phyloP scores from a whole-genome alignment of 306 rosid genomes.

The peach (Prunus persica) region DNA sequence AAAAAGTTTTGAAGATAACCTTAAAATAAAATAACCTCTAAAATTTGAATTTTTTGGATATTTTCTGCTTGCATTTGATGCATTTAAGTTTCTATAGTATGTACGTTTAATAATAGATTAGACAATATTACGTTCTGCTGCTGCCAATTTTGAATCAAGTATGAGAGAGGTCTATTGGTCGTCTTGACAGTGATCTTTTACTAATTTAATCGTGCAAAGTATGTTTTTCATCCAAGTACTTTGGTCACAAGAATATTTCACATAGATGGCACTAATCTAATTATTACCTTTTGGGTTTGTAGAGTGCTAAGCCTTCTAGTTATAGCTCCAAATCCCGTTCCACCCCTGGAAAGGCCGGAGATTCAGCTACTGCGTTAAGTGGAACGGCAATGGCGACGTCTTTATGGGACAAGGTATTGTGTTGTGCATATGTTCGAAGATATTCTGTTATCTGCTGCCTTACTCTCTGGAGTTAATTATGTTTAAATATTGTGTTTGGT shows the following conservation, averaged over 20 bases:
- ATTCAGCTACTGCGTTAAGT: conserved; percentile 35
- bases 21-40: background rate
- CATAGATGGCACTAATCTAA: conserved; percentile 5
- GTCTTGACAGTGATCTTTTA: background rate
- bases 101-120: background rate
- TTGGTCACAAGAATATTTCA: background rate
- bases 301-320: conserved; percentile 58
- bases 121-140: background rate
- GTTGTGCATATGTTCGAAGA: conserved; percentile 14
- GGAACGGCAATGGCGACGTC: conserved; percentile 32
- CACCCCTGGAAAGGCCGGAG: conserved; percentile 49
- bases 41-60: background rate
- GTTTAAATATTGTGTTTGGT: background rate
- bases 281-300: conserved; percentile 13
- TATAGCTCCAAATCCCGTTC: conserved; percentile 57
- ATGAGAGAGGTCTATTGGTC: background rate
- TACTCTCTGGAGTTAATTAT: background rate
- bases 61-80: background rate
- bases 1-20: too few species aligned
- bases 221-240: background rate
- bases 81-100: background rate
- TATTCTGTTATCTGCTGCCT: conserved; percentile 2
- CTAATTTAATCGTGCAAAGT: background rate
- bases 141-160: background rate
- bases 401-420: conserved; percentile 71